A percentile compares a stretch with the other conserved stretches of the same genome.
Evolutionary conservation across 2,329 filamentous ascomycete species (phyloP).

Genomic region (Phyllachora maydis): DNA sequence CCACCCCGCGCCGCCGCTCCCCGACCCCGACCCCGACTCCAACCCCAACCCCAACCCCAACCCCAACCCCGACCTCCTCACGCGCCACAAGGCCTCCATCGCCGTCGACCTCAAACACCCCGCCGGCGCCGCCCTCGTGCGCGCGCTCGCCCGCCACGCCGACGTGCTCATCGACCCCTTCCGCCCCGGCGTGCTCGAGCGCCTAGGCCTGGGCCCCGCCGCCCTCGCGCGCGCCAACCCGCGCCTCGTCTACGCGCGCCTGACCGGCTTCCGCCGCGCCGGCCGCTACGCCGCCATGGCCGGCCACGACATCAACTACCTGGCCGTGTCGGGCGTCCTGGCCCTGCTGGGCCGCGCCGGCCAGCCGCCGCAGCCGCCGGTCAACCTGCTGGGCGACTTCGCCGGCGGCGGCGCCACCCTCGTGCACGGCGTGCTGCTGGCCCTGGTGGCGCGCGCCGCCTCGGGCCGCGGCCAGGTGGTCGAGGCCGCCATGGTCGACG

Average conservation of each 20-base stretch:
- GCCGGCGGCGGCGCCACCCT: slow-evolving; percentile 72
- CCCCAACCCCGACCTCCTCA: slow-evolving; percentile 48
- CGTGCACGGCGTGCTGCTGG: slow-evolving; percentile 65
- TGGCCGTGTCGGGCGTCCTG: slow-evolving; percentile 68
- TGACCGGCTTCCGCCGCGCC: slow-evolving; percentile 80
- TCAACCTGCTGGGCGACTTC: slow-evolving; percentile 77
- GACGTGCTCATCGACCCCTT: slow-evolving; percentile 89
- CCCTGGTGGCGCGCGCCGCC: slow-evolving; percentile 42
- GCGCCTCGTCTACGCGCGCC: slow-evolving; percentile 58
- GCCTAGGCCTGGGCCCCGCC: slow-evolving; percentile 55
- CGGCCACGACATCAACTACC: slow-evolving; percentile 92
- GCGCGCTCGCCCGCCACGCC: slow-evolving; percentile 35
- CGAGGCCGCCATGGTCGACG: slow-evolving; percentile 95
- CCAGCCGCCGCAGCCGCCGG: slow-evolving; percentile 57
- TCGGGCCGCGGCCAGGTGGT: slow-evolving; percentile 69
- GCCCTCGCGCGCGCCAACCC: slow-evolving; percentile 49
- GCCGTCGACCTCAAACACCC: slow-evolving; percentile 57
- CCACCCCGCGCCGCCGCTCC: slow-evolving; percentile 17
- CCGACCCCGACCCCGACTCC: slow-evolving; percentile 11
- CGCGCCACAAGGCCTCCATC: slow-evolving; percentile 64
- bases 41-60: slow-evolving; percentile 13
- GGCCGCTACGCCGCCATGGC: slow-evolving; percentile 77
- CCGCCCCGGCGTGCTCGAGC: slow-evolving; percentile 77
- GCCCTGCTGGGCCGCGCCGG: slow-evolving; percentile 50
- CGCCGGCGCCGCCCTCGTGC: slow-evolving; percentile 42